Evolutionary conservation across 2,329 filamentous ascomycete species (phyloP).

Genomic region (Alternaria metachromatica): DNA sequence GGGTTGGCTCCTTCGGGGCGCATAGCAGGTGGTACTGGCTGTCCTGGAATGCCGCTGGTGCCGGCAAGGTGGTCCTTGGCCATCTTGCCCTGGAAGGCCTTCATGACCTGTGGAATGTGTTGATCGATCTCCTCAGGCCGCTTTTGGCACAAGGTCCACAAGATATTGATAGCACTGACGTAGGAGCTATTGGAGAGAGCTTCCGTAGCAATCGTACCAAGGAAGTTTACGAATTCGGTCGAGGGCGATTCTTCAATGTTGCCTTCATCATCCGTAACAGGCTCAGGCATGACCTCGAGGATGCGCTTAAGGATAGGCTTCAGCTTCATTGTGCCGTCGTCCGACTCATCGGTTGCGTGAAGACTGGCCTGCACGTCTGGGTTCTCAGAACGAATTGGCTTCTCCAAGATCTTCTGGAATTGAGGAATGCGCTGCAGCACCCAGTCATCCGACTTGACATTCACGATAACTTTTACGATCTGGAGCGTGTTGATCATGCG

Average conservation of each 20-base stretch:
- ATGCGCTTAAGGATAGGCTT: slow-evolving; percentile 80
- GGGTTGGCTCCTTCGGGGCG: slow-evolving; percentile 64
- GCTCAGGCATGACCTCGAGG: slow-evolving; percentile 84
- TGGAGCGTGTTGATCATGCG: slow-evolving; percentile 94
- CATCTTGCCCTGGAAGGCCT: slow-evolving; percentile 88
- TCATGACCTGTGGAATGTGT: slow-evolving; percentile 88
- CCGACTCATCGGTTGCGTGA: slow-evolving; percentile 75
- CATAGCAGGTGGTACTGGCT: slow-evolving; percentile 36
- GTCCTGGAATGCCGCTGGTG: slow-evolving; percentile 56
- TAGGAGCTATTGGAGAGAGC: slow-evolving; percentile 82
- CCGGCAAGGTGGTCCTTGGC: slow-evolving; percentile 87
- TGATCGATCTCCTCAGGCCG: slow-evolving; percentile 88
- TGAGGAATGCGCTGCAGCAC: slow-evolving; percentile 76
- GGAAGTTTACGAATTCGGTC: slow-evolving; percentile 84
- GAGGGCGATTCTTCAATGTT: slow-evolving; percentile 76
- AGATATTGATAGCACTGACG: slow-evolving; percentile 85
- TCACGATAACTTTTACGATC: slow-evolving; percentile 86
- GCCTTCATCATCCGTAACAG: slow-evolving; percentile 84
- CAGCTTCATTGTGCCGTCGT: slow-evolving; percentile 65
- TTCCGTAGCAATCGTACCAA: slow-evolving; percentile 87
- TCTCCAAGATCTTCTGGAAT: slow-evolving; percentile 88
- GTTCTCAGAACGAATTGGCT: slow-evolving; percentile 85
- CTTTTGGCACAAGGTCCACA: slow-evolving; percentile 88
- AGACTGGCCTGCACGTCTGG: slow-evolving; percentile 93
- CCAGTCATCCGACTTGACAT: slow-evolving; percentile 90